phyloP scores from a whole-genome alignment of 2,329 filamentous ascomycete genomes.

The Aaosphaeria pasadenensis region DNA sequence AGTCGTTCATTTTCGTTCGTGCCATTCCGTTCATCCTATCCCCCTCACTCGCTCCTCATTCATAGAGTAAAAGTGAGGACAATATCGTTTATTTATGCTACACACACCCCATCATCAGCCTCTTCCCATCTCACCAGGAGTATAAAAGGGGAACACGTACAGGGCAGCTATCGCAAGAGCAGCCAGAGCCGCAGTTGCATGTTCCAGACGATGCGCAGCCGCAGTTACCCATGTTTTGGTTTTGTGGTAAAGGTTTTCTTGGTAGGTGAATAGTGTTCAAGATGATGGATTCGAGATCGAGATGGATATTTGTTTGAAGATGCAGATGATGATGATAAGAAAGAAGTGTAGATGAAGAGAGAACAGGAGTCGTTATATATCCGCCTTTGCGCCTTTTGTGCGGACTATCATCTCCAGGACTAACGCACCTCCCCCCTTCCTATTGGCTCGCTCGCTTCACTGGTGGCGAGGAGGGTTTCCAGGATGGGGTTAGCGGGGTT shows the following conservation, averaged over 20 bases:
- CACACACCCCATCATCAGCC: neutral
- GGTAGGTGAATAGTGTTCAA: neutral
- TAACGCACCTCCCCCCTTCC: too few species aligned
- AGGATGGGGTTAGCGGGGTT: too few species aligned
- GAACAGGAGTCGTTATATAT: neutral
- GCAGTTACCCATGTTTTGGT: slow-evolving; percentile 14
- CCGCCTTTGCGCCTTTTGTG: neutral
- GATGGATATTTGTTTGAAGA: neutral
- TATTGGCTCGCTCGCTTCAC: too few species aligned
- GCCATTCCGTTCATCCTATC: too few species aligned
- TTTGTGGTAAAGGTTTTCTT: neutral
- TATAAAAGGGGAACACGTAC: slow-evolving; percentile 9
- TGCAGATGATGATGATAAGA: neutral
- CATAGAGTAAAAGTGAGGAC: too few species aligned
- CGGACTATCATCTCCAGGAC: neutral
- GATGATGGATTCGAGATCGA: neutral
- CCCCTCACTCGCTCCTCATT: too few species aligned
- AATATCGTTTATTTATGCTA: neutral
- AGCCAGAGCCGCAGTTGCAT: slow-evolving; percentile 22
- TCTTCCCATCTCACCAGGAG: neutral
- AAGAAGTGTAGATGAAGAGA: neutral
- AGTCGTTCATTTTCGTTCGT: too few species aligned
- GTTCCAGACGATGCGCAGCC: slow-evolving; percentile 18
- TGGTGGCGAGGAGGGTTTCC: too few species aligned
- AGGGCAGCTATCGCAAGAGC: slow-evolving; percentile 24